A percentile compares a stretch with the other conserved stretches of the same genome.
Conservation (phyloP, 192 early-diverging fungal genomes). For the Coemansia javaensis region DNA sequence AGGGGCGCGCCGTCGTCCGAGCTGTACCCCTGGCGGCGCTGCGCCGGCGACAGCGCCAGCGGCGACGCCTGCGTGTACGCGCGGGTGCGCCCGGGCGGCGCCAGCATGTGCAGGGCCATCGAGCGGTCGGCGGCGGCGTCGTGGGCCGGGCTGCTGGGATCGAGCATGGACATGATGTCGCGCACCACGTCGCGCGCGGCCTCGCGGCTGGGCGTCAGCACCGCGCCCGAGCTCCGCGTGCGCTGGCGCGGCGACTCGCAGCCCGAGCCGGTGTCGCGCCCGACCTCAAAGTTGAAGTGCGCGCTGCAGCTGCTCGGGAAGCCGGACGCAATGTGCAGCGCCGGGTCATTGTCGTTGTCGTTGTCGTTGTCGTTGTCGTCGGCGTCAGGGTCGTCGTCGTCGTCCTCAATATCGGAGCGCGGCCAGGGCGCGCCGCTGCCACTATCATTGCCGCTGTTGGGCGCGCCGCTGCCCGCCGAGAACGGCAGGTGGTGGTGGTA, state of each 20-base stretch:
- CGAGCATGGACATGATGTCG: constrained; percentile 15
- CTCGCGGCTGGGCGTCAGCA: constrained; percentile 15
- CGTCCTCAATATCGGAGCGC: no score
- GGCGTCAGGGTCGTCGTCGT: no score
- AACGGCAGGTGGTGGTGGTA: constrained; percentile 31
- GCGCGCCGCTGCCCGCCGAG: constrained; percentile 9
- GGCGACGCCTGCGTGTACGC: constrained; percentile 10
- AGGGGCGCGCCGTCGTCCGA: not conserved
- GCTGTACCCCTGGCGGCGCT: no score
- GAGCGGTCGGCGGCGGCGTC: constrained; percentile 7
- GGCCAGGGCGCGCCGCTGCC: no score
- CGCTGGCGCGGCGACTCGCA: constrained; percentile 26
- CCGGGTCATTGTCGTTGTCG: constrained; percentile 18
- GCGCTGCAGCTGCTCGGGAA: constrained; percentile 48
- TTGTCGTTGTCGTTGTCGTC: no score
- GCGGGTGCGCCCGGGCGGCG: constrained; percentile 15
- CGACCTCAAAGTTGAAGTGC: constrained; percentile 34
- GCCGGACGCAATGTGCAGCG: constrained; percentile 15
- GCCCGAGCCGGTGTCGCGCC: constrained; percentile 10
- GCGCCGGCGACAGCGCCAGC: constrained; percentile 1
- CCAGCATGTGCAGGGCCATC: constrained; percentile 37
- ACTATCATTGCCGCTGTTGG: constrained; percentile 9
- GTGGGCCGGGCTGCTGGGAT: constrained; percentile 38
- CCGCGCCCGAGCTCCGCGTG: constrained; percentile 8
- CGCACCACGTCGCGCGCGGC: not conserved